Base-by-base conservation (phyloP, 2,329 filamentous ascomycete species). In the Bisporella sp. region DNA sequence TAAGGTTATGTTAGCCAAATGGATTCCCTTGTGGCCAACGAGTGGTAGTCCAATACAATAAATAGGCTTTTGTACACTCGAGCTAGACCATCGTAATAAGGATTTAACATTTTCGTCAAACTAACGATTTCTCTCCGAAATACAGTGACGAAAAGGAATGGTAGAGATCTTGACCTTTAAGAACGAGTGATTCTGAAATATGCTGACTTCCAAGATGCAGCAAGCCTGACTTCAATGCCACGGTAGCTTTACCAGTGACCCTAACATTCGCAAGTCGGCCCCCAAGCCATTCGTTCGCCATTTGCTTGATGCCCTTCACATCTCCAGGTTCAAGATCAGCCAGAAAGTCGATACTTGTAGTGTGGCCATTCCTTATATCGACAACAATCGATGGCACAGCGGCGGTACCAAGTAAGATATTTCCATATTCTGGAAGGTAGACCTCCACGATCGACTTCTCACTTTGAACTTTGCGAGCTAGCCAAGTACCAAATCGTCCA, bases 261-360 rank as follows among this genome's bases (percentile, higher is more conserved):
- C 78, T 81, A 51, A 99, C 70, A 50, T 78, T 74, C 8, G 82
- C 78, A 51, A 97, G 72, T 48, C 81, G 84, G 39, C 91, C 90
- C 48, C 87, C 82, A 53, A 99, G 71, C 84, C 89, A 97, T 66
- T 96, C 87, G 65, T 93, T 89, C 44, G 88, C 89, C 55, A 97
- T 78, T 52, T 78, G 78, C 53, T 88, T 84, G 59, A 96, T 82
- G 5, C 84, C 85, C 49, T 90, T 82, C 11, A 88, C 72, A 61
- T 90, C 81, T 31, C 90, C 91, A 30, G 89, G 85, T 37, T 78
- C 72, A 39, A 97, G 69, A 54, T 93, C 83, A 41, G 86, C 79
- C 49, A 93, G 69, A 59, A 97, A 84, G 61, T 96, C 87, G 51
- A 97, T 73, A 50, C 79, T 72, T 3, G 88, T 97, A 12, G 75